Base-by-base conservation (phyloP, 805 yeast genomes). In the Vanderwaltozyma verrucispora region DNA sequence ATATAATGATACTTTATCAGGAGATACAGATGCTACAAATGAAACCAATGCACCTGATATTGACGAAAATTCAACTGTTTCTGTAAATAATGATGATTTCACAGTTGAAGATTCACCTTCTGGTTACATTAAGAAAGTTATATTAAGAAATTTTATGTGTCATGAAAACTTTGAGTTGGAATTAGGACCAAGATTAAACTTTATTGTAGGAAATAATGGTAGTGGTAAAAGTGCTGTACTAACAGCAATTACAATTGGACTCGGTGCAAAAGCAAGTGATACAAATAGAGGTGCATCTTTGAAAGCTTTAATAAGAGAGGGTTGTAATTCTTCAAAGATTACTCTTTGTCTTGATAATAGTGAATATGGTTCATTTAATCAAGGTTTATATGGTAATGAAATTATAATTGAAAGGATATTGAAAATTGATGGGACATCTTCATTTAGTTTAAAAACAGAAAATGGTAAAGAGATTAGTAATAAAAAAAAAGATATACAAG, bases 191-290 rank as follows among this genome's bases (percentile, higher is more conserved):
- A 74, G 78, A 37, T 68, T 88, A 47, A 88, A 88, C 56, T 82
- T 88, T 53, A 84, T 88, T 39, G 80, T 84, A 28, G 97, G 97
- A 16, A 69, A 80, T 39, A 88, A 88, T 52, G 97, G 97, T 2
- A 77, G 88, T 28, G 97, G 97, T 23, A 88, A 88, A 53, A 74
- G 85, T 53, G 94, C 96, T 1, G 71, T 88, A 15, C 62, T 88
- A 41, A 86, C 96, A 0, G 96, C 95, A 1, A 75, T 88, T 2
- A 76, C 88, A 7, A 79, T 86, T 5, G 89, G 95, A 2, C 60
- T 89, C 2, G 96, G 96, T 16, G 92, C 94, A 1, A 80, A 79
- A 48, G 96, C 96, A 1, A 67, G 77, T 16, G 85, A 77, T 35
- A 89, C 98, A 0, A 83, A 80, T 51, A 72, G 99, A 56, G 96